These are phyloP conservation scores for Solanum paucissectum DNA, from an alignment of 257 asterid species.

Conservation along the genomic window DNA sequence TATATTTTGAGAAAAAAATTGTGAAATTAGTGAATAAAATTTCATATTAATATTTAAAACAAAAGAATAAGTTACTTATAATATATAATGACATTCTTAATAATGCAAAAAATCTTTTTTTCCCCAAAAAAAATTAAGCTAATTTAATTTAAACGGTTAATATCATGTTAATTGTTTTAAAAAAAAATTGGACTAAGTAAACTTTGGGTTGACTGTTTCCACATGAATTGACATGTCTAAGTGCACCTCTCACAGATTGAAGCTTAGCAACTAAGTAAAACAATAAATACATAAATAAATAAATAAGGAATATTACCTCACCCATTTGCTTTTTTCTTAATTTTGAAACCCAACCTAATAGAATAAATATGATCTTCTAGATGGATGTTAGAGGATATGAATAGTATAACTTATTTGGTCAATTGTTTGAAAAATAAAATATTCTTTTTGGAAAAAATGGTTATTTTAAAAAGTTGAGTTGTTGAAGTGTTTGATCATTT, in stretches of 20 bases:
- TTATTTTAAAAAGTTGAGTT: neutral
- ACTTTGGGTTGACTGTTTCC: neutral
- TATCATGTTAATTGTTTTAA: too few relatives aligned
- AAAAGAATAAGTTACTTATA: neutral
- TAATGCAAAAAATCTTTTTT: too few relatives aligned
- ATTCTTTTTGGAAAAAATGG: neutral
- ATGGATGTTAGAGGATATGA: neutral
- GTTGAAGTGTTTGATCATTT: neutral
- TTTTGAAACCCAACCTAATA: neutral
- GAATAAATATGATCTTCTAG: neutral
- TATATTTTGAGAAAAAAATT: neutral
- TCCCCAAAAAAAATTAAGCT: too few relatives aligned
- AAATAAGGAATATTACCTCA: neutral
- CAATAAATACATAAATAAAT: neutral
- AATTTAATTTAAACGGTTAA: too few relatives aligned
- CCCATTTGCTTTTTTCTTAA: neutral
- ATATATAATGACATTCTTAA: neutral
- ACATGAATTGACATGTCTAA: neutral
- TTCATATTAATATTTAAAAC: neutral
- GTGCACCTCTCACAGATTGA: neutral
- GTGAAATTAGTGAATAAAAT: neutral
- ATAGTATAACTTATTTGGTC: neutral
- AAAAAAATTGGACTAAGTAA: neutral
- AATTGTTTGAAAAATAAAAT: neutral
- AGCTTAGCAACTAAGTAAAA: neutral